Evolutionary conservation across 768 basidiomycete species (phyloP), one percentile per base, ranked within the genome.

Genomic region (Macrolepiota fuliginosa): DNA sequence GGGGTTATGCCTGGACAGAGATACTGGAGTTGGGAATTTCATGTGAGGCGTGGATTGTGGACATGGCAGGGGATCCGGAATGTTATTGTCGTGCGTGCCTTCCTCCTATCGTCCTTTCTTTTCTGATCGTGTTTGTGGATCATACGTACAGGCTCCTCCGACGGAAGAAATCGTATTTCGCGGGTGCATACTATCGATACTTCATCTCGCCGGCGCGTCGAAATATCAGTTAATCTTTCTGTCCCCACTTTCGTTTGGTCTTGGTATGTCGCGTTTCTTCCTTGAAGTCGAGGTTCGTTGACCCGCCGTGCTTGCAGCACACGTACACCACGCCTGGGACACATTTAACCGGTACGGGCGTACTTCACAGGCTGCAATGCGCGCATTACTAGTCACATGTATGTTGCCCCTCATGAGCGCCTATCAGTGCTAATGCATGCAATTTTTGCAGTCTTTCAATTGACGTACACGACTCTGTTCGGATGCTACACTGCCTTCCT

Each of bases 91-190:
- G 85, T 83, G 40, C 61, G 65, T 7, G 7, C 29, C 61, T 19
- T 59, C 22, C 53, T 53, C 37, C 39, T 17, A 47, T 63, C 53
- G 13, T 19, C 25, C 25, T 25, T 27, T 42, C 45, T 39, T 10
- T 49, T 27, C 9, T 24, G 42, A n/a, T 56, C 25, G 35, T 35
- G 17, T 19, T 54, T 12, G 46, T 2, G 46, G 56, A 62, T 56
- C 79, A 36, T 78, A 77, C 35, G 39, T 11, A 53, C 62, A 95
- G 94, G 95, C 83, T 3, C 96, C 96, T 0, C 73, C 95, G 36
- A 96, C 96, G 0, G 96, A 99, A 75, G 96, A 98, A 73, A 61
- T 97, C 25, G 91, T 93, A 7, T 98, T 97, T 71, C 80, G 97
- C 27, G 87, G 91, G 0, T 95, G 93, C 70, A 82, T 96, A 29